Evolutionary conservation across 2,329 filamentous ascomycete genomes (phyloP).

Genomic region (Botryosphaeria agaves): DNA sequence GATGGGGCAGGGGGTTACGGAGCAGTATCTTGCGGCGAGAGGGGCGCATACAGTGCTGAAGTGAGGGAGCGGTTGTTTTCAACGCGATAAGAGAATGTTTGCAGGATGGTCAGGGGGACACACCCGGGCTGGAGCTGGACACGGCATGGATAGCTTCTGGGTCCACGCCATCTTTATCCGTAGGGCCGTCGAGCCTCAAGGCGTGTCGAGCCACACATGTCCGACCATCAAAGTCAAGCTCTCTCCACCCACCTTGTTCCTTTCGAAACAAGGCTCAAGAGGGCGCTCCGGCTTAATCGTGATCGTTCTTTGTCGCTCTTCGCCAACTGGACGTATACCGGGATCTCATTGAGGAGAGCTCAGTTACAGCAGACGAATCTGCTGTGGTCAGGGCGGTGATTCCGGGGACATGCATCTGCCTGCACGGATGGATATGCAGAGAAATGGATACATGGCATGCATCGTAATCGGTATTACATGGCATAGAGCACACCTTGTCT

Average conservation of each 20-base stretch:
- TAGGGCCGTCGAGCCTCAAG: too few species aligned
- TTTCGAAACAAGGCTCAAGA: conserved; percentile 70
- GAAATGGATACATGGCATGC: too few species aligned
- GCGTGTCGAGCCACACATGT: too few species aligned
- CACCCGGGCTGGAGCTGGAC: too few species aligned
- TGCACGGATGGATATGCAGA: too few species aligned
- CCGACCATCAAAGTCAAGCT: conserved; percentile 90
- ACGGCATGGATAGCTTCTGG: neutral
- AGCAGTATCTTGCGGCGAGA: conserved; percentile 76
- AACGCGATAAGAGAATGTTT: conserved; percentile 3
- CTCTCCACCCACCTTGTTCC: conserved; percentile 68
- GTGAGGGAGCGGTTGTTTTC: conserved; percentile 28
- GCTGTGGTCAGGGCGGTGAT: conserved; percentile 35
- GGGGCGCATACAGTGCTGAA: conserved; percentile 90
- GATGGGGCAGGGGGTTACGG: conserved; percentile 65
- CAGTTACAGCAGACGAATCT: conserved; percentile 38
- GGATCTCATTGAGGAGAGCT: conserved; percentile 45
- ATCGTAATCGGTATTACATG: too few species aligned
- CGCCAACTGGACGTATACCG: conserved; percentile 73
- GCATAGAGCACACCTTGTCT: too few species aligned
- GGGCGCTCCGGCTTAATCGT: conserved; percentile 99
- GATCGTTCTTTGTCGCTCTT: conserved; percentile 49
- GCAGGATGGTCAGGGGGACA: too few species aligned
- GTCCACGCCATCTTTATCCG: too few species aligned
- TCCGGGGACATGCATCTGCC: too few species aligned